Evolutionary conservation across 2,329 filamentous ascomycete genomes (phyloP), one percentile per base, ranked within the genome.

Genomic region (Aspergillus neoniger): DNA sequence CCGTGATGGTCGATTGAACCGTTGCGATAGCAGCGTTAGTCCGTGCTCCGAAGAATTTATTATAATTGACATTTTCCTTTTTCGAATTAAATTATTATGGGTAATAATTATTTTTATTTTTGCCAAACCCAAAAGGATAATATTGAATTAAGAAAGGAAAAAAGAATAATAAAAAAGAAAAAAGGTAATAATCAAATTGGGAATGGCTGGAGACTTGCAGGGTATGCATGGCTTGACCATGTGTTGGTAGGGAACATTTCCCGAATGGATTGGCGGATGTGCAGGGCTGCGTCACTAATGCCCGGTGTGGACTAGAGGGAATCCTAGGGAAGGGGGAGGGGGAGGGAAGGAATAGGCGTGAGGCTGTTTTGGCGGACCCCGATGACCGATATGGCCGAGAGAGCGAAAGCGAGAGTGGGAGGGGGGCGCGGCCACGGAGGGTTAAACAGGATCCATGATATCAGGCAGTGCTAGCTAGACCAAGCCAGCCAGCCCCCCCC

Each of bases 251-350:
- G 65, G 65, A 65, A 65, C 65, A 60, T 62, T 66, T 65, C 64
- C 64, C 63, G 61, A 66, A 66, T 66, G 60, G 63, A 66, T 58
- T 36, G 58, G 23, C 57, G 49, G 55, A 58, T 56, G 55, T 65
- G 59, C 65, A 67, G 63, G 64, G 64, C 66, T 67, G 66, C 66
- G 61, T 68, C 65, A 67, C 65, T 64, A 60, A 58, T 57, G 54
- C 55, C 44, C 25, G 57, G 54, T 50, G 38, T 55, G 59, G 54
- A 48, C 51, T 62, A 51, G 49, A 53, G 54, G 32, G 57, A 60
- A 55, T 62, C 59, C 47, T 58, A 38, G 60, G 58, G 44, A 36
- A 36, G 32, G 32, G 32, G 32, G 10, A 10, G 28, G 12, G 12
- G 32, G 32, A 14, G 30, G 19, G 17, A 4, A 44, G 28, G 28